phyloP scores from a whole-genome alignment of 2,329 filamentous ascomycete species.

The Pseudogymnoascus sp. region DNA sequence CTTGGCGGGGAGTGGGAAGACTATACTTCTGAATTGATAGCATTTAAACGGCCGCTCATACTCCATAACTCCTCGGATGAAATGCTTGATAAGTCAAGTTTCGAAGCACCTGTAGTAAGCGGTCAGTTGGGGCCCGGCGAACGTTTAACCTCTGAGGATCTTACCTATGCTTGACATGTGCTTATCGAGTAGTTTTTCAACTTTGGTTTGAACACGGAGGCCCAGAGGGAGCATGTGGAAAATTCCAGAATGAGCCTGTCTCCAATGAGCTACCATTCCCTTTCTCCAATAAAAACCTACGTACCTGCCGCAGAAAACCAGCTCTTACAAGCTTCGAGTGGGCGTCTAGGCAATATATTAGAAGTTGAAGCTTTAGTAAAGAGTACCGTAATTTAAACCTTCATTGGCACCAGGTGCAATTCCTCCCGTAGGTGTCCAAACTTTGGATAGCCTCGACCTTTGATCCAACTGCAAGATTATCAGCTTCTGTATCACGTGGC shows the following conservation, averaged over 20 bases:
- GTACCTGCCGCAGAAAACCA: constrained; percentile 66
- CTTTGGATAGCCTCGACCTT: constrained; percentile 57
- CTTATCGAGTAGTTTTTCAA: constrained; percentile 78
- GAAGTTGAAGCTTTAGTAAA: neutral
- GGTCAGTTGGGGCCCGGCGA: constrained; percentile 3
- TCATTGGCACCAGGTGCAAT: constrained; percentile 51
- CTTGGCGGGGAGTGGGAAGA: constrained; percentile 4
- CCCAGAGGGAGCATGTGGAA: constrained; percentile 90
- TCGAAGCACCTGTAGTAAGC: constrained; percentile 59
- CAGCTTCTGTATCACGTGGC: constrained; percentile 14
- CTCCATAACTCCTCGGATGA: constrained; percentile 81
- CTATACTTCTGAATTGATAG: constrained; percentile 63
- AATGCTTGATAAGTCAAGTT: constrained; percentile 74
- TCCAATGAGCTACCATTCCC: neutral
- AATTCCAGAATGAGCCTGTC: constrained; percentile 74
- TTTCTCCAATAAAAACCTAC: constrained; percentile 15
- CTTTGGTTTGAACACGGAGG: constrained; percentile 77
- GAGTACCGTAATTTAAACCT: constrained; percentile 31
- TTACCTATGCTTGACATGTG: constrained; percentile 73
- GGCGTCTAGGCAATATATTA: constrained; percentile 41
- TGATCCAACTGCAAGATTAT: constrained; percentile 41
- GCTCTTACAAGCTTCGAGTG: constrained; percentile 62
- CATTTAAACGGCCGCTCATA: constrained; percentile 71
- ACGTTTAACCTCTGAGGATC: constrained; percentile 10
- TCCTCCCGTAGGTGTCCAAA: constrained; percentile 74